Evolutionary conservation across 2,329 filamentous ascomycete genomes (phyloP).

Genomic region (Calonectria multiphialidica): DNA sequence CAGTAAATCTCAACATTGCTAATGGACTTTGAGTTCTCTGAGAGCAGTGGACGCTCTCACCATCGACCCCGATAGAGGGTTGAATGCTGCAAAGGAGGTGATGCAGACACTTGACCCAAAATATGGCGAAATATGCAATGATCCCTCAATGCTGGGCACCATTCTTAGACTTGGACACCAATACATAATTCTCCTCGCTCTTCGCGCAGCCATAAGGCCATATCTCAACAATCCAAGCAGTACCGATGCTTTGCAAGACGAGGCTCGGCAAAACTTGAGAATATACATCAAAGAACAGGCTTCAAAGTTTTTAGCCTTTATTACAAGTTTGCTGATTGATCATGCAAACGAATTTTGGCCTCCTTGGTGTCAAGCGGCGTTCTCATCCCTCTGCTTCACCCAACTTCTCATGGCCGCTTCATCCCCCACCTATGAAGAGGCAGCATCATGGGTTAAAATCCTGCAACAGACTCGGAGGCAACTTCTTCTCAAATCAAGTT

Average conservation of each 20-base stretch:
- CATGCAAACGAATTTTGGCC: constrained; percentile 30
- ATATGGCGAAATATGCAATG: background rate
- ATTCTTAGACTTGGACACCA: constrained; percentile 8
- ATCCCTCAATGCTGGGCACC: background rate
- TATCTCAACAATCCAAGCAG: background rate
- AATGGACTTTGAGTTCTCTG: constrained; percentile 1
- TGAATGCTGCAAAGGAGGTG: background rate
- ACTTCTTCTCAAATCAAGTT: constrained; percentile 31
- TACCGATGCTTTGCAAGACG: background rate
- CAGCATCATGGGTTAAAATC: constrained; percentile 24
- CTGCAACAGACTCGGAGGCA: constrained; percentile 28
- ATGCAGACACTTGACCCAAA: background rate
- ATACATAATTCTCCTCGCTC: background rate
- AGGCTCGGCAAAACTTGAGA: background rate
- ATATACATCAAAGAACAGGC: background rate
- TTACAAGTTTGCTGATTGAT: constrained; percentile 25
- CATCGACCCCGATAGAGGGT: background rate
- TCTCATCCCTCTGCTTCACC: constrained; percentile 34
- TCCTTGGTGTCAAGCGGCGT: constrained; percentile 30
- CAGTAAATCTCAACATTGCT: background rate
- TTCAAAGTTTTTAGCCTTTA: background rate
- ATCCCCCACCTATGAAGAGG: constrained; percentile 17
- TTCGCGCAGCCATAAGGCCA: constrained; percentile 11
- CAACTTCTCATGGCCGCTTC: constrained; percentile 27
- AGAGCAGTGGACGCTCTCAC: background rate